Conservation (phyloP, 2,329 filamentous ascomycete genomes). For the Trichoderma cornu-damae region DNA sequence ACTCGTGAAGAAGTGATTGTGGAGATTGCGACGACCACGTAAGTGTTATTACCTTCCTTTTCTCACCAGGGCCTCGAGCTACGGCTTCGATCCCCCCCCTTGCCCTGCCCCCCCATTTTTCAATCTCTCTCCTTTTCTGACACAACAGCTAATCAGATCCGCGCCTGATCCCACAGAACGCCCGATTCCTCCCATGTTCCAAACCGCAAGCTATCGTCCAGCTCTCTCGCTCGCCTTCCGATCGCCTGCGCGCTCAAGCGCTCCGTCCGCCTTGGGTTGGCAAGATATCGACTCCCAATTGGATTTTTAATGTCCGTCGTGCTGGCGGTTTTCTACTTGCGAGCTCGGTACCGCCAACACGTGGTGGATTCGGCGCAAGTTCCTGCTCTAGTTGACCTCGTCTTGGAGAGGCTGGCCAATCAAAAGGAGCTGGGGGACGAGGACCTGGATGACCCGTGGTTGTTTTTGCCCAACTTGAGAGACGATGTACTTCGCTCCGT, state of each 20-base stretch:
- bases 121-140: constrained; percentile 41
- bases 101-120: not conserved
- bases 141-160: constrained; percentile 79
- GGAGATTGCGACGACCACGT: constrained; percentile 41
- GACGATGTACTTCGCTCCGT: constrained; percentile 85
- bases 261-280: constrained; percentile 73
- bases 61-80: not conserved
- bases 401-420: constrained; percentile 72
- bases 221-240: constrained; percentile 86
- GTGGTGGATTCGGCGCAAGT: constrained; percentile 65
- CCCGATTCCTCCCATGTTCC: constrained; percentile 57
- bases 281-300: constrained; percentile 83
- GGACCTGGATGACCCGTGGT: constrained; percentile 65
- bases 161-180: constrained; percentile 67
- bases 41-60: constrained; percentile 39
- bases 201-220: constrained; percentile 66
- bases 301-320: constrained; percentile 53
- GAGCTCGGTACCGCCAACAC: constrained; percentile 57
- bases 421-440: constrained; percentile 77
- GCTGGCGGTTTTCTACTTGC: constrained; percentile 55
- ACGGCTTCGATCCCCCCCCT: not conserved
- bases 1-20: constrained; percentile 55
- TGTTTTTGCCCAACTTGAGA: constrained; percentile 81
- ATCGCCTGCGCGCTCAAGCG: constrained; percentile 75
- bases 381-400: constrained; percentile 78